A percentile compares a stretch with the other conserved stretches of the same genome.
Evolutionary conservation across 176 grass and related monocot genomes (phyloP).

Genomic region (Musa schizocarpa): DNA sequence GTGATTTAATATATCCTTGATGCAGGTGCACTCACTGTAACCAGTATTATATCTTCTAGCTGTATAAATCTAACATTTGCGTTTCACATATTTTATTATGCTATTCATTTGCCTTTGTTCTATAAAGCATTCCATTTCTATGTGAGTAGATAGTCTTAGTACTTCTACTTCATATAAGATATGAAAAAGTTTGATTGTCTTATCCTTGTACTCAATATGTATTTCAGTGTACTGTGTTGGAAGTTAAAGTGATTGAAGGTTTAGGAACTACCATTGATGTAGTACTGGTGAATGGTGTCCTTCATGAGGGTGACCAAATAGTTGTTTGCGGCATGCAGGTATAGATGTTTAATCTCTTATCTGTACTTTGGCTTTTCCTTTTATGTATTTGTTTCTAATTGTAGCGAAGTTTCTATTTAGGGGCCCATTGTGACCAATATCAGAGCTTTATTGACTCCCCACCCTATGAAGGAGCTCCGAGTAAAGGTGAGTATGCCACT

Average conservation of each 20-base stretch:
- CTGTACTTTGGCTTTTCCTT: not conserved
- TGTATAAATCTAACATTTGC: not conserved
- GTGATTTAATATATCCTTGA: not conserved
- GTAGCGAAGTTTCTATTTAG: slow-evolving; percentile 26
- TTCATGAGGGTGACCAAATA: slow-evolving; percentile 90
- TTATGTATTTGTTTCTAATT: slow-evolving; percentile 2
- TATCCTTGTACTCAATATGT: slow-evolving; percentile 2
- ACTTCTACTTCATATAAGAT: not conserved
- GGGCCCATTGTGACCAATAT: slow-evolving; percentile 72
- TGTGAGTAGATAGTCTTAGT: no score
- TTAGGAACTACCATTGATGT: slow-evolving; percentile 90
- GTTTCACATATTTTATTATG: no score
- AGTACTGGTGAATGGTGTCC: slow-evolving; percentile 76
- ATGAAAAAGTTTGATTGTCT: not conserved
- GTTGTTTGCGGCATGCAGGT: slow-evolving; percentile 95
- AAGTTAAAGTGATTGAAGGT: slow-evolving; percentile 94
- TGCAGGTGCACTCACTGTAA: not conserved
- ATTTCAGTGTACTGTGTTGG: slow-evolving; percentile 85
- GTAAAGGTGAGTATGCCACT: slow-evolving; percentile 52
- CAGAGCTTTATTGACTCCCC: slow-evolving; percentile 84
- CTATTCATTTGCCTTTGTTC: not conserved
- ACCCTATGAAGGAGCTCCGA: slow-evolving; percentile 90
- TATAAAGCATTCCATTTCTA: no score
- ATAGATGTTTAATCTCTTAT: slow-evolving; percentile 1
- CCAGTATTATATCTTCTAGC: not conserved